Evolutionary conservation across 495 filamentous ascomycete genomes (phyloP).

Genomic region (Chlorociboria aeruginascens): DNA sequence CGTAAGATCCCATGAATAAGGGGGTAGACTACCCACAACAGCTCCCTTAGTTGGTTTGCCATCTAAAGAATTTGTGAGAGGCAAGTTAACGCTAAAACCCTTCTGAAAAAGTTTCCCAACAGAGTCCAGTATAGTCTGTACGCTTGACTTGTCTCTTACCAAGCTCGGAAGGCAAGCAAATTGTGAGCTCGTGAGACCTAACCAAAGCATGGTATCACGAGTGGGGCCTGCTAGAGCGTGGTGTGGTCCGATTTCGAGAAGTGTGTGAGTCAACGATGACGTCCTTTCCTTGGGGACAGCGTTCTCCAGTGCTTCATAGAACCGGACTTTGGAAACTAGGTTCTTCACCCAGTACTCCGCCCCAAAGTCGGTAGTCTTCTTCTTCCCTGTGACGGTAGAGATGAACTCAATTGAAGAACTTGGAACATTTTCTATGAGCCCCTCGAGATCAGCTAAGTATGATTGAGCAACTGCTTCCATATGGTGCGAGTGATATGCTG

Average conservation of each 20-base stretch:
- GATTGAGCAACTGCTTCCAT: constrained; percentile 35
- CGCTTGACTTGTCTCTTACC: constrained; percentile 29
- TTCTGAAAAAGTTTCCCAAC: constrained; percentile 20
- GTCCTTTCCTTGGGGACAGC: not conserved
- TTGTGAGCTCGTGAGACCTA: constrained; percentile 19
- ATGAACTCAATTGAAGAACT: not conserved
- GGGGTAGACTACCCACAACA: constrained; percentile 21
- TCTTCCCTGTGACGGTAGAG: constrained; percentile 11
- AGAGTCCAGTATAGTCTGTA: constrained; percentile 30
- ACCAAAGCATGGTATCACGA: constrained; percentile 33
- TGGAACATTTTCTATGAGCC: constrained; percentile 18
- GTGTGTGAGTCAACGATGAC: constrained; percentile 14
- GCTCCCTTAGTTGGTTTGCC: constrained; percentile 14
- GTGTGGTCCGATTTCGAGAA: constrained; percentile 58
- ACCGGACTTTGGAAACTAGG: constrained; percentile 38
- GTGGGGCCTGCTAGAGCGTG: constrained; percentile 47
- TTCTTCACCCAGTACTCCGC: constrained; percentile 36
- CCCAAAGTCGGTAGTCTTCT: not conserved
- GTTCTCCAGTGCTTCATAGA: constrained; percentile 25
- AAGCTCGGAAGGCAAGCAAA: constrained; percentile 23
- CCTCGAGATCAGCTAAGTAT: constrained; percentile 13
- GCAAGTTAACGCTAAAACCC: constrained; percentile 21
- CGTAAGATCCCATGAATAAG: constrained; percentile 26
- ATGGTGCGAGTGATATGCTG: constrained; percentile 55
- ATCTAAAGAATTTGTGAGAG: not conserved